Conservation (phyloP, 768 basidiomycete genomes). For the Hygrophorus russula region DNA sequence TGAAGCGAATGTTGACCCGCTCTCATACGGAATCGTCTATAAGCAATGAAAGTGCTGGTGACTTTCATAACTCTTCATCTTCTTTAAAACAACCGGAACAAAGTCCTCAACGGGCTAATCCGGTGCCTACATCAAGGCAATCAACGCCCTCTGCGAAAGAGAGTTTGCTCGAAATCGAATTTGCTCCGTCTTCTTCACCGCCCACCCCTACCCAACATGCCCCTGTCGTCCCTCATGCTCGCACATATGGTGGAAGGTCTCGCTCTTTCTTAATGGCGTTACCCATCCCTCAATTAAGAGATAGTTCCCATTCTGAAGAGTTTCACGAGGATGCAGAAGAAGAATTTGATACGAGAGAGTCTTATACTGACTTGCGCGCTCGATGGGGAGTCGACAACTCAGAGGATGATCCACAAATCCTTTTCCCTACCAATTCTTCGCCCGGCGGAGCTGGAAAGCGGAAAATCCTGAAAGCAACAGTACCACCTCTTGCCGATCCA, state of each 20-base stretch:
- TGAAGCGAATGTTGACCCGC: slow-evolving; percentile 64
- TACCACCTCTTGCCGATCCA: slow-evolving; percentile 14
- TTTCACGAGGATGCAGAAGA: slow-evolving; percentile 33
- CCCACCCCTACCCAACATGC: slow-evolving; percentile 10
- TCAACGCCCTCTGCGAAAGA: no score
- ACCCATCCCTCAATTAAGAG: slow-evolving; percentile 23
- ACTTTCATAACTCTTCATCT: background rate
- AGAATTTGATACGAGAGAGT: slow-evolving; percentile 48
- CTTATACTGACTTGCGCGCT: slow-evolving; percentile 61
- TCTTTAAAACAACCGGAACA: background rate
- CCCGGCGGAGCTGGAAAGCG: slow-evolving; percentile 24
- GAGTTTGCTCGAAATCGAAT: background rate
- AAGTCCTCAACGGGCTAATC: background rate
- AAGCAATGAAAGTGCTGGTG: slow-evolving; percentile 17
- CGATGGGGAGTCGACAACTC: slow-evolving; percentile 77
- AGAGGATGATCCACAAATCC: slow-evolving; percentile 49
- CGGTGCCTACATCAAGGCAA: background rate
- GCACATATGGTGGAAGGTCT: slow-evolving; percentile 66
- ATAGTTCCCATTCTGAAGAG: slow-evolving; percentile 9
- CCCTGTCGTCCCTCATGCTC: slow-evolving; percentile 26
- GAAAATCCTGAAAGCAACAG: slow-evolving; percentile 26
- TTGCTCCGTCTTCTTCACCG: background rate
- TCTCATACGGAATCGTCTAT: slow-evolving; percentile 53
- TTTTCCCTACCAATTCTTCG: slow-evolving; percentile 16
- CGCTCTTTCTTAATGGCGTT: slow-evolving; percentile 72